Percentiles rank a stretch among this genome's conserved stretches.
Evolutionary conservation across 2,329 filamentous ascomycete species (phyloP).

Genomic region (Neonectria sp.): DNA sequence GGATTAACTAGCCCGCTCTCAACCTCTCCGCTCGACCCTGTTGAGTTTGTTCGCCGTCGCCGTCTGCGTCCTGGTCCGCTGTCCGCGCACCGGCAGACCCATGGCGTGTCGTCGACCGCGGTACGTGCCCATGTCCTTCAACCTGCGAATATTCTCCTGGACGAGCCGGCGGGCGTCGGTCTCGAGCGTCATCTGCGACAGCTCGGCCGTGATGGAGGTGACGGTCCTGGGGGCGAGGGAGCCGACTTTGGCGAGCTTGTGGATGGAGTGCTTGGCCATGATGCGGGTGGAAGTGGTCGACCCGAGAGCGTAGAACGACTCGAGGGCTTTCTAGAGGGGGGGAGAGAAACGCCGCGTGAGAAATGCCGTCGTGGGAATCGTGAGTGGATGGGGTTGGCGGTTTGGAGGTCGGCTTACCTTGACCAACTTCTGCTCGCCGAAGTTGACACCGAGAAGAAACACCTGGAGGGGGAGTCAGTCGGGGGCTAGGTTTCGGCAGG

Average conservation of each 20-base stretch:
- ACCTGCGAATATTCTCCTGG: slow-evolving; percentile 85
- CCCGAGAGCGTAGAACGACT: slow-evolving; percentile 90
- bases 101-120: slow-evolving; percentile 93
- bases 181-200: slow-evolving; percentile 94
- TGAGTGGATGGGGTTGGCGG: slow-evolving; percentile 8
- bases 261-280: slow-evolving; percentile 91
- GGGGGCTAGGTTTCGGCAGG: neutral
- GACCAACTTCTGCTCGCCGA: slow-evolving; percentile 86
- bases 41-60: slow-evolving; percentile 75
- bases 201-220: slow-evolving; percentile 85
- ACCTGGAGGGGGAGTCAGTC: slow-evolving; percentile 65
- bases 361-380: slow-evolving; percentile 9
- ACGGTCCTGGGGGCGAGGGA: slow-evolving; percentile 82
- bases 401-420: slow-evolving; percentile 69
- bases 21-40: slow-evolving; percentile 61
- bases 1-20: slow-evolving; percentile 15
- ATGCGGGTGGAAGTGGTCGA: slow-evolving; percentile 78
- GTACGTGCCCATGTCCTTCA: slow-evolving; percentile 94
- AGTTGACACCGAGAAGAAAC: slow-evolving; percentile 89
- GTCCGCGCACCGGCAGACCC: slow-evolving; percentile 91
- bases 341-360: slow-evolving; percentile 30
- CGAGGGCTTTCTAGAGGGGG: slow-evolving; percentile 75
- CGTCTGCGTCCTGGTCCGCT: slow-evolving; percentile 85
- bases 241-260: slow-evolving; percentile 85
- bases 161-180: slow-evolving; percentile 86